Evolutionary conservation across 768 basidiomycete genomes (phyloP).

Genomic region (Atractiella rhizophila): DNA sequence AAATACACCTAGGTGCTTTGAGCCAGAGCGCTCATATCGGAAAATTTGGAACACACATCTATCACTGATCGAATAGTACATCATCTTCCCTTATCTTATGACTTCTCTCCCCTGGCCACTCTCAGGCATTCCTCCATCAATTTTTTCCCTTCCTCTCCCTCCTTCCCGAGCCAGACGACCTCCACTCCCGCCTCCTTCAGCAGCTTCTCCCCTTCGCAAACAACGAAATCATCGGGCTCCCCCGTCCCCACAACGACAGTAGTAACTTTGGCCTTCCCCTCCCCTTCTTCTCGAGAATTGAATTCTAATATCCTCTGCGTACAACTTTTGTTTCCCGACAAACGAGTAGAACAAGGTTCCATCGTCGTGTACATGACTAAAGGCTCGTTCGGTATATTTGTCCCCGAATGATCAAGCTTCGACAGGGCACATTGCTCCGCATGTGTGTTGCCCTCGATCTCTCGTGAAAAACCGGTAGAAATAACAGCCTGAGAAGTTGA

Average conservation of each 20-base stretch:
- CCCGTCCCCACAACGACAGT: conserved; percentile 67
- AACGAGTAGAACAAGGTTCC: conserved; percentile 79
- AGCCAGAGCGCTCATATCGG: too few species aligned
- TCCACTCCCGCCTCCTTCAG: conserved; percentile 45
- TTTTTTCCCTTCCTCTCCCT: conserved; percentile 23
- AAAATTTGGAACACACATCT: too few species aligned
- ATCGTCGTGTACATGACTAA: conserved; percentile 84
- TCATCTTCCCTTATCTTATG: too few species aligned
- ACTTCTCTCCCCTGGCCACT: conserved; percentile 39
- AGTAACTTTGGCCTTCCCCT: conserved; percentile 37
- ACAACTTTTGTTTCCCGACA: conserved; percentile 65
- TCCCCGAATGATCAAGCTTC: conserved; percentile 30
- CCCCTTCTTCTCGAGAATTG: too few species aligned
- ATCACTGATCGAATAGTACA: too few species aligned
- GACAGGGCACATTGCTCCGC: conserved; percentile 80
- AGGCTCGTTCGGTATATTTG: conserved; percentile 35
- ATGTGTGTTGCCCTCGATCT: conserved; percentile 64
- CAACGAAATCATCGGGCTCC: conserved; percentile 83
- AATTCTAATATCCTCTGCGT: conserved; percentile 52
- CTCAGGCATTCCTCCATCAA: conserved; percentile 55
- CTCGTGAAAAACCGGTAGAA: conserved; percentile 64
- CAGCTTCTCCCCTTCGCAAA: conserved; percentile 60
- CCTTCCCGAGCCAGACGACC: conserved; percentile 38
- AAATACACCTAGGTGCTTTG: too few species aligned
- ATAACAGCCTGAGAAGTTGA: conserved; percentile 24